phyloP scores from a whole-genome alignment of 441 rosid species.

The Pelargonium cotyledonis region DNA sequence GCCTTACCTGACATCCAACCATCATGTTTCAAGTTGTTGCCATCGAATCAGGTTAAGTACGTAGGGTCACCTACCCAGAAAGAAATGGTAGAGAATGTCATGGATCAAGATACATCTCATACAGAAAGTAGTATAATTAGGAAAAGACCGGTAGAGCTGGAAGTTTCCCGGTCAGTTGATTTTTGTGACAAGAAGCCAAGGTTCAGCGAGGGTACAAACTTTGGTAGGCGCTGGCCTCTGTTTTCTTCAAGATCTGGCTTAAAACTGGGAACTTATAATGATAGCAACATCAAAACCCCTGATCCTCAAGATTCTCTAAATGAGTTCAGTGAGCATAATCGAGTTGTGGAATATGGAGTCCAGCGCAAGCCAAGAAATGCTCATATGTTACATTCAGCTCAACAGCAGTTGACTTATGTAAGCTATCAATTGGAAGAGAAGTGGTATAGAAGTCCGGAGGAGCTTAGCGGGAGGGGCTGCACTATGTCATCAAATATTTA shows the following conservation, averaged over 20 bases:
- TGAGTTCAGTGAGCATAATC: constrained; percentile 25
- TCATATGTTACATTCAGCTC: constrained; percentile 24
- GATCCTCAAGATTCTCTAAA: constrained; percentile 20
- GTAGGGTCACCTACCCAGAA: constrained; percentile 37
- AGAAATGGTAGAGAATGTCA: constrained; percentile 25
- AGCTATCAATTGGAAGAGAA: constrained; percentile 61
- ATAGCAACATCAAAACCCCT: constrained; percentile 19
- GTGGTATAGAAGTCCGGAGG: constrained; percentile 91
- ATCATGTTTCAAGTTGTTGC: constrained; percentile 54
- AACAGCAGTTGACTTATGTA: constrained; percentile 29
- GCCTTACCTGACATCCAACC: constrained; percentile 51
- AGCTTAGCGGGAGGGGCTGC: constrained; percentile 43
- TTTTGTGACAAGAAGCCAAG: constrained; percentile 56
- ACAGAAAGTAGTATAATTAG: constrained; percentile 20
- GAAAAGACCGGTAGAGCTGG: constrained; percentile 37
- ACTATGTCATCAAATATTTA: constrained; percentile 66
- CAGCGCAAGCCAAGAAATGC: constrained; percentile 22
- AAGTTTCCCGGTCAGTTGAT: constrained; percentile 20
- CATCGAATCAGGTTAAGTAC: constrained; percentile 53
- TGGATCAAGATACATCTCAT: constrained; percentile 18
- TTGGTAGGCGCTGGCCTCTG: constrained; percentile 44
- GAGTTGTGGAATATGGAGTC: constrained; percentile 23
- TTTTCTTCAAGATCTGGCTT: constrained; percentile 35
- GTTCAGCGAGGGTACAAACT: constrained; percentile 29
- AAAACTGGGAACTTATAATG: constrained; percentile 34